Base-by-base conservation (phyloP, 2,329 filamentous ascomycete species). In the Xylaria sp. region DNA sequence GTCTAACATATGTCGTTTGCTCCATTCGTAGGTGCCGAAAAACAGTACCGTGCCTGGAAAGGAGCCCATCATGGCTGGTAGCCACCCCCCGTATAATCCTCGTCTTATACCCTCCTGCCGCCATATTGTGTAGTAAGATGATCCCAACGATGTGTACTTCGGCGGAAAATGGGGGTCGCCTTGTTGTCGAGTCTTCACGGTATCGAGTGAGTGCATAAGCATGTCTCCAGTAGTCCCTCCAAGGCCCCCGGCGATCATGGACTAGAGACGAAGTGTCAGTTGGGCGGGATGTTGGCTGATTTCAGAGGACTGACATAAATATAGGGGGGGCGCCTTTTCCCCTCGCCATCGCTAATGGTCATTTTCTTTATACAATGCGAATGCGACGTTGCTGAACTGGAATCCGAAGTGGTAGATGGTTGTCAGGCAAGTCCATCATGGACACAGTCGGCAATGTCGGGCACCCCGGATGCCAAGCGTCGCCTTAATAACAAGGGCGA, bases 191-290 rank as follows among this genome's bases (percentile, higher is more conserved):
- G 95, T 99, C 80, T 99, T 99, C 71, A 99, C 95, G 0, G 95
- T 99, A 77, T 99, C 95, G 73, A 99, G 85, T 46, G 94, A 98
- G 80, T 99, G 95, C 95, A 99, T 99, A 68, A 99, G 82, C 85
- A 99, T 90, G 77, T 99, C 95, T 61, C 96, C 95, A 58, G 90
- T 96, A 15, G 91, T 93, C 54, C 95, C 95, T 73, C 96, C 95
- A 54, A 96, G 82, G 62, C 94, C 95, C 73, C 95, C 95, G 33
- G 95, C 95, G 72, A 99, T 83, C 93, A 98, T 99, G 75, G 91
- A 89, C 92, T 97, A 70, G 63, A 60, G 61, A 54, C 21, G 40
- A 55, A 47, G 19, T 13, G 52, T 64, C 58, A 66, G 60, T 49
- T 33, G 13, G 33, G 38, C n/a, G n/a, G 10, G 11, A 6, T n/a